Percentiles rank a stretch among this genome's conserved stretches.
These are phyloP conservation scores for Polygonum maritimum DNA, from an alignment of 148 eudicot species.

Conservation along the genomic window DNA sequence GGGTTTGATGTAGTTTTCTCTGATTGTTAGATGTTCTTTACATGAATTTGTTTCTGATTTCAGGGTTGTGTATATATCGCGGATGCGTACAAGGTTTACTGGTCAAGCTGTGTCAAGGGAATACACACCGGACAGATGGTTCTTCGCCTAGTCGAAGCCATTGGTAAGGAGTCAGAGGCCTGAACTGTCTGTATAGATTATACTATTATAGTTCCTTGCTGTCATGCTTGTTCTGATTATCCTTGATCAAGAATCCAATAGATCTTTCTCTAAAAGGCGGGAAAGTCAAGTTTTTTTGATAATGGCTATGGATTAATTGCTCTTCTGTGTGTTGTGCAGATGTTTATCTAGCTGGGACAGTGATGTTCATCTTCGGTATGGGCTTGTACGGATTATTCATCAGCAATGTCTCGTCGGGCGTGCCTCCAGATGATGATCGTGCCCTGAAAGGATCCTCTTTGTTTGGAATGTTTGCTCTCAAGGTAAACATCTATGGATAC, in stretches of 20 bases:
- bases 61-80: conserved; percentile 77
- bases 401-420: conserved; percentile 46
- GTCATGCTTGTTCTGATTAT: too few species aligned
- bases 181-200: too few species aligned
- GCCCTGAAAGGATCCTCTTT: conserved; percentile 83
- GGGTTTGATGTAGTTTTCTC: not conserved
- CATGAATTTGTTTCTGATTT: conserved; percentile 17
- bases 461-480: conserved; percentile 94
- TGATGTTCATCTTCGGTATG: conserved; percentile 94
- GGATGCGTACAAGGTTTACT: conserved; percentile 80
- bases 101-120: conserved; percentile 77
- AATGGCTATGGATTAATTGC: too few species aligned
- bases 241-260: too few species aligned
- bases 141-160: conserved; percentile 82
- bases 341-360: conserved; percentile 96
- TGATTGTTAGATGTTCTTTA: not conserved
- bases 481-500: conserved; percentile 32
- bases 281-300: not conserved
- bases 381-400: conserved; percentile 91
- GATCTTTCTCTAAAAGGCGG: not conserved
- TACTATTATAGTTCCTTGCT: too few species aligned
- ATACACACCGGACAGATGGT: conserved; percentile 87
- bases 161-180: conserved; percentile 51
- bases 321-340: conserved; percentile 33
- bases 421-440: conserved; percentile 50